phyloP scores from a whole-genome alignment of 345 rosid genomes.

The Cardiospermum halicacabum region DNA sequence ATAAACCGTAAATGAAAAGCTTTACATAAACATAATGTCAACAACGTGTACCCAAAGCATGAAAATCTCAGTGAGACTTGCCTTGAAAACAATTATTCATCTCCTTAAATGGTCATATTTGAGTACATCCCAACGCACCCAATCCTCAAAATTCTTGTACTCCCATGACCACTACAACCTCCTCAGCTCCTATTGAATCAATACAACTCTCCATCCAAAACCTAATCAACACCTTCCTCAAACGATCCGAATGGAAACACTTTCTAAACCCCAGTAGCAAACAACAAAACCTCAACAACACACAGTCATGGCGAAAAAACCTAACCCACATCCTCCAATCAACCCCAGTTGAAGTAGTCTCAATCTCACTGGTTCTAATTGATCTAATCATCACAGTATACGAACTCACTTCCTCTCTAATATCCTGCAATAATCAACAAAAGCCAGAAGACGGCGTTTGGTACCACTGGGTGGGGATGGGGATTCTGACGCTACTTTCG shows the following conservation, averaged over 20 bases:
- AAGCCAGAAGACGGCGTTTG: slow-evolving; percentile 19
- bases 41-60: no score
- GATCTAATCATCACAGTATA: slow-evolving; percentile 51
- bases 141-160: no score
- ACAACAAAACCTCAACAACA: not conserved
- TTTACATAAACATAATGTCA: no score
- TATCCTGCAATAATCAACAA: slow-evolving; percentile 23
- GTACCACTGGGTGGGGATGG: slow-evolving; percentile 62
- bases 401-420: slow-evolving; percentile 52
- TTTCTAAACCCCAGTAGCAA: slow-evolving; percentile 17
- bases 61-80: no score
- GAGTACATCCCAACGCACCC: no score
- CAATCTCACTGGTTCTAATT: slow-evolving; percentile 43
- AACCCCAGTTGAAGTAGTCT: slow-evolving; percentile 25
- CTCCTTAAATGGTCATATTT: no score
- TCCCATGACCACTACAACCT: not conserved
- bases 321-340: slow-evolving; percentile 43
- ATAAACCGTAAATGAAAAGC: no score
- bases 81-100: no score
- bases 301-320: slow-evolving; percentile 42
- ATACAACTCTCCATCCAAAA: slow-evolving; percentile 39
- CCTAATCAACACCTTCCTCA: slow-evolving; percentile 41
- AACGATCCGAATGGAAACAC: slow-evolving; percentile 48
- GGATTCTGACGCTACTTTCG: slow-evolving; percentile 45
- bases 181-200: slow-evolving; percentile 30